Conservation (phyloP, 2,329 filamentous ascomycete genomes). For the Aspergillus sp. region DNA sequence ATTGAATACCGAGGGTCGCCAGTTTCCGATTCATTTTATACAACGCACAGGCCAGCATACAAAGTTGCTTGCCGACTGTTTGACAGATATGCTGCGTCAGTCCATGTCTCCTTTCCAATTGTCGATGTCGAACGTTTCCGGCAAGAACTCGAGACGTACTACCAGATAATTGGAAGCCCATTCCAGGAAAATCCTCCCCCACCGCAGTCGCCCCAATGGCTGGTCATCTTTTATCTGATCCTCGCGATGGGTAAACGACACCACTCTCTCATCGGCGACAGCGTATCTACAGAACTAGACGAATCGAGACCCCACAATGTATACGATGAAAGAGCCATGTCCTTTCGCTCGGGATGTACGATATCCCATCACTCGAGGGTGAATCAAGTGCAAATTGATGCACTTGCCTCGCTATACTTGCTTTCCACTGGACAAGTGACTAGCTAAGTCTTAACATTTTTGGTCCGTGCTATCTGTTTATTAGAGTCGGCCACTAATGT, state of each 20-base stretch:
- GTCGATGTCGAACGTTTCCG: slow-evolving; percentile 47
- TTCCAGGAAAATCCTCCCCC: slow-evolving; percentile 33
- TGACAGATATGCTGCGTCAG: slow-evolving; percentile 45
- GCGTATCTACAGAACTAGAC: slow-evolving; percentile 36
- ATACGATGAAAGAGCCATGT: slow-evolving; percentile 47
- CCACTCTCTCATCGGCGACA: slow-evolving; percentile 39
- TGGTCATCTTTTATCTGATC: slow-evolving; percentile 51
- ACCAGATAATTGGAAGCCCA: slow-evolving; percentile 35
- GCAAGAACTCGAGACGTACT: slow-evolving; percentile 47
- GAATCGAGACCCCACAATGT: slow-evolving; percentile 44
- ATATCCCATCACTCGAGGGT: slow-evolving; percentile 47
- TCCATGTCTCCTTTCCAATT: slow-evolving; percentile 52
- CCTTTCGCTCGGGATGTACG: slow-evolving; percentile 44
- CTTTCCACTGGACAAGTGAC: slow-evolving; percentile 48
- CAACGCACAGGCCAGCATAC: slow-evolving; percentile 38
- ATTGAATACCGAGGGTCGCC: slow-evolving; percentile 48
- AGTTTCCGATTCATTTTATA: slow-evolving; percentile 39
- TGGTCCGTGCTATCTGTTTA: not conserved
- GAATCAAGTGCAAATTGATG: slow-evolving; percentile 50
- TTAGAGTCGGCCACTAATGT: slow-evolving; percentile 7
- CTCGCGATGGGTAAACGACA: slow-evolving; percentile 50
- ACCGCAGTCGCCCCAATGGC: slow-evolving; percentile 34
- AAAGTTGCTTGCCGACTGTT: slow-evolving; percentile 46
- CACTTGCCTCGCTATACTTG: slow-evolving; percentile 48
- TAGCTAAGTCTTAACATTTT: slow-evolving; percentile 34